These are phyloP conservation scores for Silene uniflora DNA, from an alignment of 148 eudicot species.

Conservation along the genomic window DNA sequence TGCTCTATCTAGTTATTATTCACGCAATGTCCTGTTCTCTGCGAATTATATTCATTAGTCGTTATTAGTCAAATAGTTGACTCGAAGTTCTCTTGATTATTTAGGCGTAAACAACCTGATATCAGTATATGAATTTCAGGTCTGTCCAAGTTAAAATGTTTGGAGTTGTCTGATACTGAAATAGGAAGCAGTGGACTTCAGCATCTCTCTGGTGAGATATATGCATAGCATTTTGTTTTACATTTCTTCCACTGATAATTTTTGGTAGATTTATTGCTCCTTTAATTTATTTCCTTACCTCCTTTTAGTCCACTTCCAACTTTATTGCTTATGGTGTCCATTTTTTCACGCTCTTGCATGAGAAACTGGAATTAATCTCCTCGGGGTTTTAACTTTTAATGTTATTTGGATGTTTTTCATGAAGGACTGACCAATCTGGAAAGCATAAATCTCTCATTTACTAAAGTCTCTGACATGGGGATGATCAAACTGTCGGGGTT, in stretches of 20 bases:
- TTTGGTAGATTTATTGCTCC: background rate
- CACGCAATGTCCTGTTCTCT: background rate
- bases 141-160: constrained; percentile 48
- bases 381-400: background rate
- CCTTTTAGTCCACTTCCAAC: background rate
- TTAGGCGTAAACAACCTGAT: background rate
- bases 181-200: constrained; percentile 74
- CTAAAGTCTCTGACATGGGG: constrained; percentile 62
- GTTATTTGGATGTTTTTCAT: constrained; percentile 5
- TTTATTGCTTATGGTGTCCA: no score
- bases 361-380: background rate
- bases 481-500: constrained; percentile 61
- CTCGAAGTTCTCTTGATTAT: background rate
- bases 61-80: background rate
- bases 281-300: background rate
- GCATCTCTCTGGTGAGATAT: constrained; percentile 65
- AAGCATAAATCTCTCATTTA: constrained; percentile 80
- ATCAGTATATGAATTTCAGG: constrained; percentile 37
- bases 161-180: constrained; percentile 83
- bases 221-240: background rate
- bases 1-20: no score
- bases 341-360: no score
- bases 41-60: background rate
- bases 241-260: background rate
- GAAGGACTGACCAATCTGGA: constrained; percentile 60